Percentiles rank a stretch among this genome's conserved stretches.
phyloP scores from a whole-genome alignment of 2,329 filamentous ascomycete genomes.

The Albifimbria verrucaria region DNA sequence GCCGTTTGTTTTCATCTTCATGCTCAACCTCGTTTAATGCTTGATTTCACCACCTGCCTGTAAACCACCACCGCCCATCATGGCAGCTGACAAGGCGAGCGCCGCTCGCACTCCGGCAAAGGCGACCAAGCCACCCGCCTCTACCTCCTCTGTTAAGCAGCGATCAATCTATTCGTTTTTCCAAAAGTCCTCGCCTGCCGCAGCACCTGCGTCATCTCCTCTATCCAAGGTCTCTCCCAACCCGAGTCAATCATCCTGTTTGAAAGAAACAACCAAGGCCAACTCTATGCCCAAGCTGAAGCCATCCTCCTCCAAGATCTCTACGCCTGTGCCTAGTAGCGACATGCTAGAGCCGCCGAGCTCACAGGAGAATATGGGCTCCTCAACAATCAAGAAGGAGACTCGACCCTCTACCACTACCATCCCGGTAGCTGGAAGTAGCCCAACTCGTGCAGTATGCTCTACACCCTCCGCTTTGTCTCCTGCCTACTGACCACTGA shows the following conservation, averaged over 20 bases:
- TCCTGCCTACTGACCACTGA: not conserved
- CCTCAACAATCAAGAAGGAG: constrained; percentile 8
- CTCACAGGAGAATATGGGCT: constrained; percentile 63
- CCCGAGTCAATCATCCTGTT: constrained; percentile 27
- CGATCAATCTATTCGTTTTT: constrained; percentile 43
- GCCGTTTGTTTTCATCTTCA: not conserved
- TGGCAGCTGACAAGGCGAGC: constrained; percentile 25
- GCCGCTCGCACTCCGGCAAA: constrained; percentile 31
- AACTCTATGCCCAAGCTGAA: constrained; percentile 40
- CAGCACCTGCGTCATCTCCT: constrained; percentile 28
- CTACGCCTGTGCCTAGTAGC: constrained; percentile 79
- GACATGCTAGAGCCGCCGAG: constrained; percentile 66
- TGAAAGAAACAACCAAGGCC: constrained; percentile 39
- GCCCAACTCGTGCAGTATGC: constrained; percentile 75
- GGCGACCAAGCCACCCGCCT: constrained; percentile 22
- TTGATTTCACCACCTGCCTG: not conserved
- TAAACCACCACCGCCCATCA: constrained; percentile 12
- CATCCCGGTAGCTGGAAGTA: constrained; percentile 51
- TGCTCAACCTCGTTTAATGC: constrained; percentile 1
- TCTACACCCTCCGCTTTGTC: no score
- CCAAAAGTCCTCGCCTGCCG: constrained; percentile 34
- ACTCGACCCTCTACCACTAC: constrained; percentile 21
- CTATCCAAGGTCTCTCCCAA: constrained; percentile 28
- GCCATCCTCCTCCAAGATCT: constrained; percentile 34
- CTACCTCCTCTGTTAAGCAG: constrained; percentile 33